Percentiles rank a stretch among this genome's conserved stretches.
Conservation (phyloP, 1,284 basidiomycete genomes). For the Singerocomus rubriflavus region DNA sequence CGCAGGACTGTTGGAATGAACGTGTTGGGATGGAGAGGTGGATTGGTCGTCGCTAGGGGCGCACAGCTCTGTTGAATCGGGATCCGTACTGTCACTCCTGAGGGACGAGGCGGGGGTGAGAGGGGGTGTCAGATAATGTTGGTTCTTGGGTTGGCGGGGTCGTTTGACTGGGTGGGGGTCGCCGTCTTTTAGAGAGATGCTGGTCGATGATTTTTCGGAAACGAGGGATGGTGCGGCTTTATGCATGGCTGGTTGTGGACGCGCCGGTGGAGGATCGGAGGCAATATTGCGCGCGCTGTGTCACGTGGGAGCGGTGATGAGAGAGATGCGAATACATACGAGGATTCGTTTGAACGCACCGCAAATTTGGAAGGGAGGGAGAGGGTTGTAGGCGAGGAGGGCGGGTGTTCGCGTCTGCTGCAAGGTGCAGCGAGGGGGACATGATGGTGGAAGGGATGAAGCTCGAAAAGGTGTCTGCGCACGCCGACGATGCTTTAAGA, state of each 20-base stretch:
- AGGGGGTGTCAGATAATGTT: constrained; percentile 51
- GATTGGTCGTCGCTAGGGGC: constrained; percentile 10
- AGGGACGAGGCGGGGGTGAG: constrained; percentile 53
- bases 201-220: constrained; percentile 15
- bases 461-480: constrained; percentile 32
- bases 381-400: constrained; percentile 55
- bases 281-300: constrained; percentile 26
- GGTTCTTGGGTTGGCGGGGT: constrained; percentile 29
- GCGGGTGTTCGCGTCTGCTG: constrained; percentile 26
- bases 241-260: constrained; percentile 20
- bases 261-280: constrained; percentile 38
- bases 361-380: constrained; percentile 59
- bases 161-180: constrained; percentile 23
- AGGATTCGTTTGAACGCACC: constrained; percentile 34
- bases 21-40: constrained; percentile 7
- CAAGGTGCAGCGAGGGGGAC: constrained; percentile 27
- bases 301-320: constrained; percentile 16
- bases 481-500: constrained; percentile 33
- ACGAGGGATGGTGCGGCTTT: constrained; percentile 15
- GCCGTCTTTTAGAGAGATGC: constrained; percentile 14
- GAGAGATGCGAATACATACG: constrained; percentile 1
- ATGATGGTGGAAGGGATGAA: constrained; percentile 29
- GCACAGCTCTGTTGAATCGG: constrained; percentile 27
- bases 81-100: constrained; percentile 38
- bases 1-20: constrained; percentile 9